A percentile compares a stretch with the other conserved stretches of the same genome.
These are phyloP conservation scores for Cetradonia linearis DNA, from an alignment of 495 filamentous ascomycete genomes.

Conservation along the genomic window DNA sequence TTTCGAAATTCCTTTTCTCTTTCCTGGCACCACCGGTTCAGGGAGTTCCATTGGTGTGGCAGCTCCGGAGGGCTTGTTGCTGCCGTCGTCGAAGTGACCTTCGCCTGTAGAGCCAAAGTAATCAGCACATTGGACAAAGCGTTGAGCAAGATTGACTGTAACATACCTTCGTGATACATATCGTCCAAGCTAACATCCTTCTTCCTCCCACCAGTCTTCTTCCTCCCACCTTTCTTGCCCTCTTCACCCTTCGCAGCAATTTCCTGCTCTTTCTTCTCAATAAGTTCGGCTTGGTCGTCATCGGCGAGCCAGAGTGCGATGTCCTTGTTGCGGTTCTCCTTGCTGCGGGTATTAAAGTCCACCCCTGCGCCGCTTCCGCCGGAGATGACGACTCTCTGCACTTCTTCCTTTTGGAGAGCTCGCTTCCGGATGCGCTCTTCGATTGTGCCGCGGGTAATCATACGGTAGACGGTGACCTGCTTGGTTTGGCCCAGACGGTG, in stretches of 20 bases:
- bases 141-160: background rate
- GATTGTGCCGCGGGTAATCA: conserved; percentile 95
- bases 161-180: conserved; percentile 95
- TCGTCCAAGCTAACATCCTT: conserved; percentile 83
- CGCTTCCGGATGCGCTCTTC: conserved; percentile 98
- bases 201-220: conserved; percentile 47
- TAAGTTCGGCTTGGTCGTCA: conserved; percentile 83
- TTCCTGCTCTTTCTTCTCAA: conserved; percentile 83
- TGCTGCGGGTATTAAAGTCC: conserved; percentile 83
- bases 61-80: conserved; percentile 68
- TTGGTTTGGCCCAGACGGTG: conserved; percentile 94
- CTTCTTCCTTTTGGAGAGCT: conserved; percentile 96
- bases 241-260: conserved; percentile 48
- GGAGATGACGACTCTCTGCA: conserved; percentile 95
- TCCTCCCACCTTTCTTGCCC: conserved; percentile 42
- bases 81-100: conserved; percentile 80
- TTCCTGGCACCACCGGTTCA: conserved; percentile 41
- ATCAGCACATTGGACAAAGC: conserved; percentile 1
- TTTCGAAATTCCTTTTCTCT: conserved; percentile 57
- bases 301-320: conserved; percentile 96
- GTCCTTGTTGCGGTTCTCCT: conserved; percentile 88
- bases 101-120: conserved; percentile 52
- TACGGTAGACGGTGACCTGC: conserved; percentile 93
- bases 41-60: conserved; percentile 61
- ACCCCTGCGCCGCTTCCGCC: conserved; percentile 74